Percentiles rank a stretch among this genome's conserved stretches.
Conservation (phyloP, 1,284 basidiomycete species). For the Apiotrichum gracile region DNA sequence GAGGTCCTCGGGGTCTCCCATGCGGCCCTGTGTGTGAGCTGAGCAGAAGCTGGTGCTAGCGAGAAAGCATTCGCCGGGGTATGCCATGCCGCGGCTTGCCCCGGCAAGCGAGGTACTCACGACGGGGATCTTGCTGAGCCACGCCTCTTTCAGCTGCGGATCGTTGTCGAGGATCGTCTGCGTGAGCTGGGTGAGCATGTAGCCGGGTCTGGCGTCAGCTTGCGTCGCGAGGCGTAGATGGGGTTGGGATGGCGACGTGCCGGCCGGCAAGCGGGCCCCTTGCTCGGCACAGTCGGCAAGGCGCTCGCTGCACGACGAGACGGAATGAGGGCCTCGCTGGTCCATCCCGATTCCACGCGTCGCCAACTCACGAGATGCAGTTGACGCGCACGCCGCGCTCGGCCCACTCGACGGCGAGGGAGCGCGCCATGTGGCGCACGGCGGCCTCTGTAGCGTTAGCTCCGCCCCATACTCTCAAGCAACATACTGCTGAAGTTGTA, state of each 20-base stretch:
- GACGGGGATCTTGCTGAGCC: slow-evolving; percentile 88
- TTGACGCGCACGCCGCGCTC: slow-evolving; percentile 52
- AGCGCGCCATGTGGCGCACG: slow-evolving; percentile 51
- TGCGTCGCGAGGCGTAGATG: neutral
- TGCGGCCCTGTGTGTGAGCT: slow-evolving; percentile 27
- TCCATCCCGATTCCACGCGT: neutral
- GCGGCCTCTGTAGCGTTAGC: slow-evolving; percentile 42
- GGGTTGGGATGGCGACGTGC: neutral
- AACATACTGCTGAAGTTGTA: slow-evolving; percentile 79
- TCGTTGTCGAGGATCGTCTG: slow-evolving; percentile 68
- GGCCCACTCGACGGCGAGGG: slow-evolving; percentile 55
- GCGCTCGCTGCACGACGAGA: neutral
- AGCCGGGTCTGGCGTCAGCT: slow-evolving; percentile 60
- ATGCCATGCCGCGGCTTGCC: no score
- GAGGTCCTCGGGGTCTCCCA: slow-evolving; percentile 51
- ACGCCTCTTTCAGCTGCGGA: slow-evolving; percentile 66
- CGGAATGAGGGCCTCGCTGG: neutral
- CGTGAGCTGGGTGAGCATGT: slow-evolving; percentile 84
- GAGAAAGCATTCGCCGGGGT: no score
- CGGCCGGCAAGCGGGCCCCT: no score
- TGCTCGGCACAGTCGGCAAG: no score
- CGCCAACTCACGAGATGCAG: slow-evolving; percentile 37
- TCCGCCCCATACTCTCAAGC: neutral
- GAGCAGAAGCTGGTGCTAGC: no score
- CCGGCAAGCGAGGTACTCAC: slow-evolving; percentile 54